Conservation (phyloP, 2,329 filamentous ascomycete species). For the Aspergillus floridensis region DNA sequence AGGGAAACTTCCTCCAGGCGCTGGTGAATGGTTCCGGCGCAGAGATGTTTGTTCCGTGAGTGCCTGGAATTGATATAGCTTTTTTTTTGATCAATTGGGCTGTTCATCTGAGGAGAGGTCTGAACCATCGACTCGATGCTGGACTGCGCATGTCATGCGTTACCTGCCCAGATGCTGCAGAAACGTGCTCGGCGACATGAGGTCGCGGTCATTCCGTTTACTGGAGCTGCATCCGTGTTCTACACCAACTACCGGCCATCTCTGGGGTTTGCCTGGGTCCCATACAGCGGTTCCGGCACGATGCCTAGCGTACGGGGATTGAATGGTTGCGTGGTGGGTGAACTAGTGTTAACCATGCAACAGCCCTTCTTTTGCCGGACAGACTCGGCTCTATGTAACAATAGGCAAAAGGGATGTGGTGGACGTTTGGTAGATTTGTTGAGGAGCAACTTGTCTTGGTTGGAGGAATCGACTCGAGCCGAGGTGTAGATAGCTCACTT, state of each 20-base stretch:
- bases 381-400: no score
- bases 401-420: no score
- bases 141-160: neutral
- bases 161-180: neutral
- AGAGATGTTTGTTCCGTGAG: slow-evolving; percentile 34
- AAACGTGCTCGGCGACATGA: no score
- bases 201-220: neutral
- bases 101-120: neutral
- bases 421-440: no score
- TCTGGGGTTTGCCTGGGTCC: neutral
- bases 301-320: neutral
- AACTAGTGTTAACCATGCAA: no score
- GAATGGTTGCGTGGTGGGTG: neutral
- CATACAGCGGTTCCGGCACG: neutral
- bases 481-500: no score
- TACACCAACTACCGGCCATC: neutral
- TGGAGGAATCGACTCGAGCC: no score
- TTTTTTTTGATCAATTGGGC: neutral
- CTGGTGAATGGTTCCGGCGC: slow-evolving; percentile 34
- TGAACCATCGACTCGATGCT: neutral
- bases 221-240: neutral
- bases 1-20: slow-evolving; percentile 38
- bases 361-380: no score
- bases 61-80: neutral
- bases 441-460: no score